These are phyloP conservation scores for Cupressus sempervirens DNA, from an alignment of 75 land plant species.

Conservation along the genomic window DNA sequence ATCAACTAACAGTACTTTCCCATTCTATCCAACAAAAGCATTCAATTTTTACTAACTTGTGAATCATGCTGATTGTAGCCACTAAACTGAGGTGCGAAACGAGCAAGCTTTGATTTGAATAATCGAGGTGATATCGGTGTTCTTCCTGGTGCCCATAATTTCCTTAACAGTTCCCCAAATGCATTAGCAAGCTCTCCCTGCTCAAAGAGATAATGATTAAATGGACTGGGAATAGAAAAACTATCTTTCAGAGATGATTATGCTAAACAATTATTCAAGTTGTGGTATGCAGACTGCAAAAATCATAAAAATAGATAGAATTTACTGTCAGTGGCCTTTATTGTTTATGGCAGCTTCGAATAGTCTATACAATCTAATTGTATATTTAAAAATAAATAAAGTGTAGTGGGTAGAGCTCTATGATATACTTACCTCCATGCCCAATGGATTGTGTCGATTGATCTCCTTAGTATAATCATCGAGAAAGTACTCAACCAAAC, in stretches of 20 bases:
- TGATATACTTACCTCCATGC: slow-evolving; percentile 59
- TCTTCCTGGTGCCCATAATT: slow-evolving; percentile 79
- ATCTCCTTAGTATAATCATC: slow-evolving; percentile 72
- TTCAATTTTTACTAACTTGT: slow-evolving; percentile 45
- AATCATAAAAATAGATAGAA: background rate
- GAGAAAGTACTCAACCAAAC: slow-evolving; percentile 75
- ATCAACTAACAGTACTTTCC: background rate
- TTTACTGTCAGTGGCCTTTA: background rate
- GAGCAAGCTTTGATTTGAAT: slow-evolving; percentile 77
- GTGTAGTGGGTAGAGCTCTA: background rate
- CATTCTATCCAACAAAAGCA: background rate
- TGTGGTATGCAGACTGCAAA: background rate
- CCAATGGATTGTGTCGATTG: slow-evolving; percentile 67
- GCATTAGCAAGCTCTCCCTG: slow-evolving; percentile 91
- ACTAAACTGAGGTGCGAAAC: slow-evolving; percentile 91
- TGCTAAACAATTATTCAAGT: background rate
- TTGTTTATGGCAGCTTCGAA: too few relatives aligned
- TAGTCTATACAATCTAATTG: background rate
- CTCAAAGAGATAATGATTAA: slow-evolving; percentile 4
- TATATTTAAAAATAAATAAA: background rate
- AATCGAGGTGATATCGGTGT: slow-evolving; percentile 58
- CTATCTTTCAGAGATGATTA: background rate
- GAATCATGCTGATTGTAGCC: slow-evolving; percentile 96
- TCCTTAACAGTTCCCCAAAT: slow-evolving; percentile 84
- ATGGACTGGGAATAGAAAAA: background rate